Evolutionary conservation across 352 stramenopile genomes (phyloP).

Genomic region (Phytophthora podocarpi): DNA sequence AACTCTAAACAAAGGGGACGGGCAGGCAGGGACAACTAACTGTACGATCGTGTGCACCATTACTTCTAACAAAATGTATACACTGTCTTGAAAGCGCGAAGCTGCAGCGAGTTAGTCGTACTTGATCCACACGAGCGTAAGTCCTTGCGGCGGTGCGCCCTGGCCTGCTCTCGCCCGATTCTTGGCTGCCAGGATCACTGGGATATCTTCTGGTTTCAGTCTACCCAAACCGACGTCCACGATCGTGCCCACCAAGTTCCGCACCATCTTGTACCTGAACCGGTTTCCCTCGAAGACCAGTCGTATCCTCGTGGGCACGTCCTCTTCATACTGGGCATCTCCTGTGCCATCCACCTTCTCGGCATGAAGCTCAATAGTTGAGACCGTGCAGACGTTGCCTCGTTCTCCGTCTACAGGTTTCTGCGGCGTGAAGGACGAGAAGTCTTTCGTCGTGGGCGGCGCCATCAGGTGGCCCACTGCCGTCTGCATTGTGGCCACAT

Average conservation of each 20-base stretch:
- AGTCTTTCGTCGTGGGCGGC: constrained; percentile 54
- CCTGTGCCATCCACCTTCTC: constrained; percentile 11
- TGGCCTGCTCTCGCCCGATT: constrained; percentile 62
- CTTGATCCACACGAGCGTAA: constrained; percentile 55
- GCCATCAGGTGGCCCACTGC: constrained; percentile 42
- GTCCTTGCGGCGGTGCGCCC: constrained; percentile 67
- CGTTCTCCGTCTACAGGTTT: constrained; percentile 46
- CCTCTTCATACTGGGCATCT: constrained; percentile 32
- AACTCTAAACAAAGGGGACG: constrained; percentile 49
- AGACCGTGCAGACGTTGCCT: constrained; percentile 60
- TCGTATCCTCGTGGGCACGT: constrained; percentile 38
- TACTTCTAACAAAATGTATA: constrained; percentile 20
- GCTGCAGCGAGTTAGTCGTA: constrained; percentile 22
- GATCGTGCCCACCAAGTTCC: constrained; percentile 79
- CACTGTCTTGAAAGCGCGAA: constrained; percentile 10
- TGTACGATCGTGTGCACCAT: not conserved
- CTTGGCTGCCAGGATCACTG: constrained; percentile 52
- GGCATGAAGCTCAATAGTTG: constrained; percentile 39
- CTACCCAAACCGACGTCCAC: constrained; percentile 73
- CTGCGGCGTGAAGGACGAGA: constrained; percentile 67
- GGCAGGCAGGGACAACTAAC: constrained; percentile 1
- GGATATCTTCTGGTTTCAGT: constrained; percentile 45
- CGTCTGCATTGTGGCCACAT: constrained; percentile 55
- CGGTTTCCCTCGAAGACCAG: constrained; percentile 70
- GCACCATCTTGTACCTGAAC: constrained; percentile 90